These are phyloP conservation scores for Phytophthora brassicae DNA, from an alignment of 352 stramenopile species.

Conservation along the genomic window DNA sequence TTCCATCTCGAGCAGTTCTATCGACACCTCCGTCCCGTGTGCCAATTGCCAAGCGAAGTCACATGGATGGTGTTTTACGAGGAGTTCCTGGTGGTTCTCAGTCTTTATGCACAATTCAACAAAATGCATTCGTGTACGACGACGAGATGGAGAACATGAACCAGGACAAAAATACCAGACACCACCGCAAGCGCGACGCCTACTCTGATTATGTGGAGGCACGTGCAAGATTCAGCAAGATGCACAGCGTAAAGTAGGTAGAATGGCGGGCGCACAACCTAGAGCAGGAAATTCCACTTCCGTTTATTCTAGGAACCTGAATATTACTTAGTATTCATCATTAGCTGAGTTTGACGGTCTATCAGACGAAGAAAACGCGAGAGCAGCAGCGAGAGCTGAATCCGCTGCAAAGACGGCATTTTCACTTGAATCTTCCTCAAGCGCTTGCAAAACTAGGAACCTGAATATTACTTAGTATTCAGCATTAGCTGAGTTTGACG, in stretches of 20 bases:
- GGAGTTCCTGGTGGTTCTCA: constrained; percentile 48
- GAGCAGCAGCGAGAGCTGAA: constrained; percentile 13
- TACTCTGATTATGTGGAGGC: constrained; percentile 90
- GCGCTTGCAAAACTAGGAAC: background rate
- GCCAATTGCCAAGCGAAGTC: constrained; percentile 64
- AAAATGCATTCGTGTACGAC: constrained; percentile 63
- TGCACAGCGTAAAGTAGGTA: constrained; percentile 81
- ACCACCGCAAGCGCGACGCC: constrained; percentile 80
- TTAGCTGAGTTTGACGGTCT: constrained; percentile 5
- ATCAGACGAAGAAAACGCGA: constrained; percentile 18
- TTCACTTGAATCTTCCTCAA: constrained; percentile 10
- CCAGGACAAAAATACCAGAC: constrained; percentile 63
- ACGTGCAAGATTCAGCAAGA: constrained; percentile 87
- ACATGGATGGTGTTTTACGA: constrained; percentile 78
- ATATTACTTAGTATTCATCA: constrained; percentile 21
- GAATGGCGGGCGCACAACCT: background rate
- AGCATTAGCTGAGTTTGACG: constrained; percentile 3
- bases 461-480: constrained; percentile 18
- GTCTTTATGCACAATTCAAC: constrained; percentile 42
- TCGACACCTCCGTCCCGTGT: constrained; percentile 35
- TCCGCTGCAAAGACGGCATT: constrained; percentile 13
- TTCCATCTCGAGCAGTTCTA: constrained; percentile 7
- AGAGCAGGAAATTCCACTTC: no score
- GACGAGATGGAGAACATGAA: constrained; percentile 82
- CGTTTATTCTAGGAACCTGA: constrained; percentile 8